Evolutionary conservation across 192 early-diverging fungal species (phyloP).

Genomic region (Bifiguratus adelaidae): DNA sequence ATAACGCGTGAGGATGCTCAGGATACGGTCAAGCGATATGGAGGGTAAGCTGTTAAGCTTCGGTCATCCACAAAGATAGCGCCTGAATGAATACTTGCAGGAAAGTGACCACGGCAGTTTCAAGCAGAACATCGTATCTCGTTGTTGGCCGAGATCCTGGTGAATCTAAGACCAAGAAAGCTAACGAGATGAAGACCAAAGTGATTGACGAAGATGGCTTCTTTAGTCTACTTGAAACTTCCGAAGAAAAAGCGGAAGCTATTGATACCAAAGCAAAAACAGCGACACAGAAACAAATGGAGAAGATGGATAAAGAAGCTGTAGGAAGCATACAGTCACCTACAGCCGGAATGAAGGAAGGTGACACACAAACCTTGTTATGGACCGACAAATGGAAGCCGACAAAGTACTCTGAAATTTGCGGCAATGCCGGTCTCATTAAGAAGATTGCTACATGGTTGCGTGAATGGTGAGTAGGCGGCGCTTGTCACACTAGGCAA

Average conservation of each 20-base stretch:
- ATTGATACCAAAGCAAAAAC: constrained; percentile 11
- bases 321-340: background rate
- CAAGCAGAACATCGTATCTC: constrained; percentile 76
- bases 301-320: constrained; percentile 19
- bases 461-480: constrained; percentile 46
- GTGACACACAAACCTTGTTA: constrained; percentile 23
- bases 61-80: background rate
- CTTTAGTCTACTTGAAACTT: constrained; percentile 63
- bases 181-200: constrained; percentile 49
- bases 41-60: constrained; percentile 39
- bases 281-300: background rate
- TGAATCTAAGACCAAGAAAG: constrained; percentile 72
- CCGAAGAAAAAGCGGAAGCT: constrained; percentile 24
- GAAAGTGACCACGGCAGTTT: constrained; percentile 59
- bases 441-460: constrained; percentile 69
- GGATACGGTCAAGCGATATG: constrained; percentile 82
- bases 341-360: background rate
- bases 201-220: constrained; percentile 79
- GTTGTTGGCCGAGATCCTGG: constrained; percentile 86
- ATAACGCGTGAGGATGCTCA: constrained; percentile 65
- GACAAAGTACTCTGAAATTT: constrained; percentile 60
- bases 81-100: constrained; percentile 22
- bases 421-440: constrained; percentile 74
- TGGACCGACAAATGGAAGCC: constrained; percentile 98
- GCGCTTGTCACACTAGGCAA: background rate